These are phyloP conservation scores for Tylopilus plumbeoviolaceoides DNA, from an alignment of 768 basidiomycete genomes.

Conservation along the genomic window DNA sequence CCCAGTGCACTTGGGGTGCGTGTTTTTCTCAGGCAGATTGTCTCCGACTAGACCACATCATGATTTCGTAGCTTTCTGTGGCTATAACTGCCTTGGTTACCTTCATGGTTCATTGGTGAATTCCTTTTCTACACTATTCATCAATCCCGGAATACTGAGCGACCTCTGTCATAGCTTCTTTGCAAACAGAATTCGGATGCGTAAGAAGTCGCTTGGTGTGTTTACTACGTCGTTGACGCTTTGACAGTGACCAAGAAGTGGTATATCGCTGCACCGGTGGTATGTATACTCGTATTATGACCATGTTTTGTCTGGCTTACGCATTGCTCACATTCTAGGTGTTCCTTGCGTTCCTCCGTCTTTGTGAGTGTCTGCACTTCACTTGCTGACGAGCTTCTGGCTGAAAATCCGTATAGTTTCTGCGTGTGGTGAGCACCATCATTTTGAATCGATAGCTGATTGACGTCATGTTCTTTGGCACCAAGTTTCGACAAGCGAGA, in stretches of 20 bases:
- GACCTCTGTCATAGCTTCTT: constrained; percentile 21
- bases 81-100: constrained; percentile 29
- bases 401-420: constrained; percentile 22
- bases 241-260: constrained; percentile 30
- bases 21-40: not conserved
- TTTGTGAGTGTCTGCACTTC: constrained; percentile 20
- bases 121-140: not conserved
- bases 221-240: not conserved
- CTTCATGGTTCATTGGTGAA: constrained; percentile 32
- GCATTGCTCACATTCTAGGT: constrained; percentile 6
- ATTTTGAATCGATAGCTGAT: not conserved
- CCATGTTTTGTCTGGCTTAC: not conserved
- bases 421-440: constrained; percentile 25
- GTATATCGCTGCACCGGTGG: constrained; percentile 30
- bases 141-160: not conserved
- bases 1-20: constrained; percentile 28
- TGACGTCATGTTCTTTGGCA: not conserved
- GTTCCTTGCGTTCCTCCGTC: constrained; percentile 32
- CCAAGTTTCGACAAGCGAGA: constrained; percentile 29
- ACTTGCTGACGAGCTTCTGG: not conserved
- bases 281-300: constrained; percentile 1
- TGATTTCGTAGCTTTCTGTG: constrained; percentile 25
- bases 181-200: constrained; percentile 31
- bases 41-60: not conserved
- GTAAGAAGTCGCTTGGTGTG: constrained; percentile 11